phyloP scores from a whole-genome alignment of 2,329 filamentous ascomycete species.

The Talaromyces sp. region DNA sequence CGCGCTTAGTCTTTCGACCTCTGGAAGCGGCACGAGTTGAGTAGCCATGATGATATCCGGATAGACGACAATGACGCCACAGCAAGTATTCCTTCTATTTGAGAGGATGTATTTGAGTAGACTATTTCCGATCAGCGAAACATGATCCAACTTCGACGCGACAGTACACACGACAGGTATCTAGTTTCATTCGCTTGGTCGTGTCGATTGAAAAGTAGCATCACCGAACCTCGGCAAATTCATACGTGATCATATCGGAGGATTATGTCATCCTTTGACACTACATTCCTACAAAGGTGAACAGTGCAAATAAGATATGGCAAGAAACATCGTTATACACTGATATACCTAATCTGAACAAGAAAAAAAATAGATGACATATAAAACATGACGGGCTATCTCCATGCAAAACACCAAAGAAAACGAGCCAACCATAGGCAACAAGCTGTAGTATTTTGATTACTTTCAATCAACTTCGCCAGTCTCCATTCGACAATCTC shows the following conservation, averaged over 20 bases:
- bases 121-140: neutral
- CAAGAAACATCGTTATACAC: slow-evolving; percentile 32
- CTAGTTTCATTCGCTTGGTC: too few relatives aligned
- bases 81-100: neutral
- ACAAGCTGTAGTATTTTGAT: slow-evolving; percentile 7
- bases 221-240: slow-evolving; percentile 22
- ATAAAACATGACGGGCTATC: slow-evolving; percentile 38
- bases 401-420: slow-evolving; percentile 34
- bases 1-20: slow-evolving; percentile 73
- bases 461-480: neutral
- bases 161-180: neutral
- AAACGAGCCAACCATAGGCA: slow-evolving; percentile 15
- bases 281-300: neutral
- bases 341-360: slow-evolving; percentile 36
- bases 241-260: slow-evolving; percentile 10
- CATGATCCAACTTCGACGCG: neutral
- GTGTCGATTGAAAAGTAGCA: neutral
- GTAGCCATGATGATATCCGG: slow-evolving; percentile 50
- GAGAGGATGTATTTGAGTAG: neutral
- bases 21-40: slow-evolving; percentile 62
- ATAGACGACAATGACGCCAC: neutral
- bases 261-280: slow-evolving; percentile 17
- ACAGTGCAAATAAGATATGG: neutral
- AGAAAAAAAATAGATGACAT: slow-evolving; percentile 24
- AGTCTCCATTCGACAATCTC: neutral